Evolutionary conservation across 257 asterid species (phyloP).

Genomic region (Fraxinus cuspidata): DNA sequence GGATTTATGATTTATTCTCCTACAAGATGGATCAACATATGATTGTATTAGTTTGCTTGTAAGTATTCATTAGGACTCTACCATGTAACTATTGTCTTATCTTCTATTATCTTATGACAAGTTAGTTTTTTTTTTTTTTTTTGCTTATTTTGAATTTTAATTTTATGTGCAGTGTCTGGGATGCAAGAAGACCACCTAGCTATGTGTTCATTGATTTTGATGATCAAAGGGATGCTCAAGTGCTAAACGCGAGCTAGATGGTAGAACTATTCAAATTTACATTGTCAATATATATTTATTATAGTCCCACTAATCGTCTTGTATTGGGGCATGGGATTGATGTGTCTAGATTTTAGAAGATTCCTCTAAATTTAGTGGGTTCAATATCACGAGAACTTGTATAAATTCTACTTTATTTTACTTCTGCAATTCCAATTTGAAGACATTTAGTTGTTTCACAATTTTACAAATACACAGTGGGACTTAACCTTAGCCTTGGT

Average conservation of each 20-base stretch:
- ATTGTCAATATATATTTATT: neutral
- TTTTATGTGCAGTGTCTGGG: slow-evolving; percentile 77
- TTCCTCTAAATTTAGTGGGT: neutral
- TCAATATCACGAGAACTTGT: no score
- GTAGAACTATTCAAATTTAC: slow-evolving; percentile 18
- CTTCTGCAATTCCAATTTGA: neutral
- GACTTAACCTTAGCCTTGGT: neutral
- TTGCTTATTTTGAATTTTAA: neutral
- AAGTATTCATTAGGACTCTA: neutral
- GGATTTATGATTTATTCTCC: neutral
- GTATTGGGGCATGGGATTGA: neutral
- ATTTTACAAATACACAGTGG: neutral
- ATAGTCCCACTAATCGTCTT: neutral
- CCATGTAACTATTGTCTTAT: neutral
- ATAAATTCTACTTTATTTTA: no score
- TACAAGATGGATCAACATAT: neutral
- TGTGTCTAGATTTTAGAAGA: neutral
- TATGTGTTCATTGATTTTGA: slow-evolving; percentile 90
- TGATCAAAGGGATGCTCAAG: slow-evolving; percentile 84
- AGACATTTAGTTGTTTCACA: neutral
- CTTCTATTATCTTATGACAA: neutral
- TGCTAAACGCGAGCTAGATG: slow-evolving; percentile 80
- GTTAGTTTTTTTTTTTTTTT: neutral
- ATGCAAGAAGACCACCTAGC: slow-evolving; percentile 78
- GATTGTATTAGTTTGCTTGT: neutral